phyloP scores from a whole-genome alignment of 305 asterid species.

The Caryopteris hybrid region DNA sequence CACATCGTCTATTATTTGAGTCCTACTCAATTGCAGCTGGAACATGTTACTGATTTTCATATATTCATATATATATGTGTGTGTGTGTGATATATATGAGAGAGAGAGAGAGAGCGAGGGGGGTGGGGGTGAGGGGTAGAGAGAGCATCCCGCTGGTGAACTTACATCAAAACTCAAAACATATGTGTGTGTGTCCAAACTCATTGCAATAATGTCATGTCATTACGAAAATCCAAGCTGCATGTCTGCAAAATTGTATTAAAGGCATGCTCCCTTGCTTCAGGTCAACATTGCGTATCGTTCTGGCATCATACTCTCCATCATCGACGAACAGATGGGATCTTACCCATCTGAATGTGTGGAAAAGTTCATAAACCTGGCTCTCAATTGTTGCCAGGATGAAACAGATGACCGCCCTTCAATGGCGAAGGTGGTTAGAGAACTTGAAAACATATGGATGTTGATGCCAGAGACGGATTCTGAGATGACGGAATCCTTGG shows the following conservation, averaged over 20 bases:
- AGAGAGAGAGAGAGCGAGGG: too few relatives aligned
- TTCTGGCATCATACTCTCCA: conserved; percentile 64
- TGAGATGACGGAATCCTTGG: conserved; percentile 27
- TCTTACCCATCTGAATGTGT: conserved; percentile 84
- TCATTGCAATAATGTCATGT: too few relatives aligned
- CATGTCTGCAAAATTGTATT: not conserved
- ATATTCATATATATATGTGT: too few relatives aligned
- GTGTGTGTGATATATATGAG: too few relatives aligned
- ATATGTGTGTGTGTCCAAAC: too few relatives aligned
- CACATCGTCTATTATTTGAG: not conserved
- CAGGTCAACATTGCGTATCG: conserved; percentile 62
- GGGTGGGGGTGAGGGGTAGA: too few relatives aligned
- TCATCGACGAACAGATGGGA: conserved; percentile 74
- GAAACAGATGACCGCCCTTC: conserved; percentile 73
- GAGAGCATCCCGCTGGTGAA: too few relatives aligned
- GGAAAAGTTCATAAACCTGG: conserved; percentile 59
- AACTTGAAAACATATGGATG: conserved; percentile 64
- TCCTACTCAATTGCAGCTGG: not conserved
- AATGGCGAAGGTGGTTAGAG: conserved; percentile 73
- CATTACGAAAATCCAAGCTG: too few relatives aligned
- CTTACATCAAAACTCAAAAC: too few relatives aligned
- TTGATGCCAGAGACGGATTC: conserved; percentile 70
- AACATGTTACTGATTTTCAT: not conserved
- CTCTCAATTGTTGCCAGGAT: conserved; percentile 76
- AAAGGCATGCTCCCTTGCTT: conserved; percentile 6